These are phyloP conservation scores for Barnettozyma salicaria DNA, from an alignment of 805 yeast species.

Conservation along the genomic window DNA sequence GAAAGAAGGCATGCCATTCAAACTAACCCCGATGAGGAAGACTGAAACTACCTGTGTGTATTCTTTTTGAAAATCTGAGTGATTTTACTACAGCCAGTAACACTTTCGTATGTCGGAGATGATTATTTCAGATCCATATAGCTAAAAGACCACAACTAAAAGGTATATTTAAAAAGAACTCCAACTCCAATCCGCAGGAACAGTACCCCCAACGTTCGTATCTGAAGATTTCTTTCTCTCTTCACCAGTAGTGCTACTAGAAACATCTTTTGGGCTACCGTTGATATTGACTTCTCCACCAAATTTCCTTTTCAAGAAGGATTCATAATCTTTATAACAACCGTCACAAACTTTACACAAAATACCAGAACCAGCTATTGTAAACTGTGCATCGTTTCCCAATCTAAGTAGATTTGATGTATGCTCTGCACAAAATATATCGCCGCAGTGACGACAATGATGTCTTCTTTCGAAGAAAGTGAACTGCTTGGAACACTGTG, in stretches of 20 bases:
- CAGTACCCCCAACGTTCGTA: conserved; percentile 16
- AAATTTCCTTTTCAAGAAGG: conserved; percentile 31
- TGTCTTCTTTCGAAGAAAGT: conserved; percentile 75
- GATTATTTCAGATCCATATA: background rate
- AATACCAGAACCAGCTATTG: conserved; percentile 62
- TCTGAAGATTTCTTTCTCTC: conserved; percentile 33
- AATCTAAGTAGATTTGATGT: conserved; percentile 50
- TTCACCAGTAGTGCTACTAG: conserved; percentile 1
- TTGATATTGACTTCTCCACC: conserved; percentile 10
- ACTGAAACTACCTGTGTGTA: background rate
- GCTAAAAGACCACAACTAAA: background rate
- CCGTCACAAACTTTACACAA: conserved; percentile 63
- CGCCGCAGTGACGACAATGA: conserved; percentile 84
- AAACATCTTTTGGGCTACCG: conserved; percentile 2
- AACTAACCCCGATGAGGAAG: background rate
- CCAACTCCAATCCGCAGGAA: conserved; percentile 81
- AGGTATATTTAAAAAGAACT: conserved; percentile 45
- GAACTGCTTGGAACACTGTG: conserved; percentile 60
- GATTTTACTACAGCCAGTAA: background rate
- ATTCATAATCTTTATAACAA: conserved; percentile 59
- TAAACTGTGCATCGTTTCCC: conserved; percentile 54
- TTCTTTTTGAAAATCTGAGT: too few species aligned
- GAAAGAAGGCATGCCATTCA: conserved; percentile 21
- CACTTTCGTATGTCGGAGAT: too few species aligned
- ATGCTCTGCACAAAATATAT: conserved; percentile 68